A percentile compares a stretch with the other conserved stretches of the same genome.
These are phyloP conservation scores for Abortiporus biennis DNA, from an alignment of 1,284 basidiomycete species.

Conservation along the genomic window DNA sequence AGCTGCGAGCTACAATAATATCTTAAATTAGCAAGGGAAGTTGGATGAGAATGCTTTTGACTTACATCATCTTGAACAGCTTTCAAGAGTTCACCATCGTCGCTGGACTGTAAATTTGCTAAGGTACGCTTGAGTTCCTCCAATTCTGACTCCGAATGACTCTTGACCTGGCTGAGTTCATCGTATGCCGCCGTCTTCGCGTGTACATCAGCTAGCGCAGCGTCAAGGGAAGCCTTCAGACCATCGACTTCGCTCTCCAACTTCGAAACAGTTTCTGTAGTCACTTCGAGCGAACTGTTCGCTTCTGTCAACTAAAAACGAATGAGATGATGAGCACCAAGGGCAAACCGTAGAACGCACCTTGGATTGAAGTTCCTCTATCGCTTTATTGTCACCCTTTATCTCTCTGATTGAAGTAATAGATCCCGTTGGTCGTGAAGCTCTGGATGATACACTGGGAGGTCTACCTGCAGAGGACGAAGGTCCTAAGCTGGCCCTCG, in stretches of 20 bases:
- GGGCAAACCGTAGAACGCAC: slow-evolving; percentile 27
- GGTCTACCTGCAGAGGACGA: slow-evolving; percentile 17
- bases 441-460: slow-evolving; percentile 23
- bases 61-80: slow-evolving; percentile 47
- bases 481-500: slow-evolving; percentile 22
- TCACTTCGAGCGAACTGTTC: slow-evolving; percentile 43
- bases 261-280: slow-evolving; percentile 38
- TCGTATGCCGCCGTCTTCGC: slow-evolving; percentile 36
- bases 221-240: slow-evolving; percentile 45
- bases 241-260: slow-evolving; percentile 47
- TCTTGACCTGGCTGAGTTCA: slow-evolving; percentile 44
- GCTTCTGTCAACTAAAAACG: slow-evolving; percentile 50
- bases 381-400: slow-evolving; percentile 49
- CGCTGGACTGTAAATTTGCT: slow-evolving; percentile 33
- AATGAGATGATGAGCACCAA: slow-evolving; percentile 3
- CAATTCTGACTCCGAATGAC: slow-evolving; percentile 42
- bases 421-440: slow-evolving; percentile 39
- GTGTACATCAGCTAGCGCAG: slow-evolving; percentile 40
- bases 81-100: slow-evolving; percentile 32
- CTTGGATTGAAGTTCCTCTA: slow-evolving; percentile 57
- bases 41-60: slow-evolving; percentile 1
- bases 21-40: slow-evolving; percentile 6
- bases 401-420: slow-evolving; percentile 68
- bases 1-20: slow-evolving; percentile 39
- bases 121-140: slow-evolving; percentile 35